phyloP scores from a whole-genome alignment of 202 grass and related monocot genomes.

The Carex sylvatica region DNA sequence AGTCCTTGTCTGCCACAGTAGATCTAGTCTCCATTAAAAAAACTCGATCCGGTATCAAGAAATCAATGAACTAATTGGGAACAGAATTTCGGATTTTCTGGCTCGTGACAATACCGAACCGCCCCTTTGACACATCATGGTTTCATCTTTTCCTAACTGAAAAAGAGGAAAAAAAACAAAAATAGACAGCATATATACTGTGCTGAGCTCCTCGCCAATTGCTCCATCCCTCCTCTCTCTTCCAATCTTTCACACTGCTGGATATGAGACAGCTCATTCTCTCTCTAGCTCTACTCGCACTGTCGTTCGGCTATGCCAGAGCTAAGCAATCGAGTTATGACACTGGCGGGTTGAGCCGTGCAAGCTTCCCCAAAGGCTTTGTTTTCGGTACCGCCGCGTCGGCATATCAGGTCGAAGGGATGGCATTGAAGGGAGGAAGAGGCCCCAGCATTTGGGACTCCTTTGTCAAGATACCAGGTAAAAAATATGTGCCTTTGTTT shows the following conservation, averaged over 20 bases:
- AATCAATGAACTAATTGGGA: not conserved
- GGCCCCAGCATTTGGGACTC: conserved; percentile 83
- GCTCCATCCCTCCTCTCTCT: not conserved
- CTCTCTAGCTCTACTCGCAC: not conserved
- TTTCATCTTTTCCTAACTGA: not conserved
- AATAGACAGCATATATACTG: not conserved
- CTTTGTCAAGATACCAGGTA: conserved; percentile 62
- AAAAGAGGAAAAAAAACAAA: not conserved
- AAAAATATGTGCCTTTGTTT: not conserved
- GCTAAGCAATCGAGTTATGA: conserved; percentile 7
- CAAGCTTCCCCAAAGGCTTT: conserved; percentile 56
- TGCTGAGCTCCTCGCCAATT: not conserved
- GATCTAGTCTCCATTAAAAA: too few species aligned
- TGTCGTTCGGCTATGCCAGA: not conserved
- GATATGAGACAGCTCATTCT: conserved; percentile 6
- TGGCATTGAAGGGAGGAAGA: conserved; percentile 61
- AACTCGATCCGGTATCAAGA: not conserved
- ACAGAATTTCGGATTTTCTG: not conserved
- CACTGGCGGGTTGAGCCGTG: conserved; percentile 51
- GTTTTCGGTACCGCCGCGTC: conserved; percentile 83
- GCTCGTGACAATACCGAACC: conserved; percentile 1
- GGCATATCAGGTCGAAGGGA: conserved; percentile 92
- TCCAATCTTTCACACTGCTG: not conserved
- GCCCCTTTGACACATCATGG: not conserved
- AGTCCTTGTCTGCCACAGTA: too few species aligned